These are phyloP conservation scores for Detonula confervacea DNA, from an alignment of 352 stramenopile species.

Conservation along the genomic window DNA sequence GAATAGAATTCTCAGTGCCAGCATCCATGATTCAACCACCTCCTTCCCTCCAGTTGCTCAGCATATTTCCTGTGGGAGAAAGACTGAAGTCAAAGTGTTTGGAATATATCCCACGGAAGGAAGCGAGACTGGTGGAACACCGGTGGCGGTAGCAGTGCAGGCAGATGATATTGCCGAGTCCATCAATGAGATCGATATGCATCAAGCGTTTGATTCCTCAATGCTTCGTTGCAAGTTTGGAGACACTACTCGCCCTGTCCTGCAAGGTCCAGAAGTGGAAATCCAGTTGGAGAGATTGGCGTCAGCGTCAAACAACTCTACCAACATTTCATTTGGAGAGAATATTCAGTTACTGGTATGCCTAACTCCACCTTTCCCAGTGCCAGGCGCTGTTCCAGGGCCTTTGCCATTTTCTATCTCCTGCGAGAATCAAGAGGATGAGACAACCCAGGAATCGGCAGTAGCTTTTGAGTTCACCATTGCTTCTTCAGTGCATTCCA, in stretches of 20 bases:
- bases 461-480: constrained; percentile 27
- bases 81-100: constrained; percentile 5
- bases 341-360: constrained; percentile 2
- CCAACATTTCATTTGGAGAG: neutral
- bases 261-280: constrained; percentile 1
- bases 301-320: neutral
- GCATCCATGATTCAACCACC: neutral
- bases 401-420: constrained; percentile 29
- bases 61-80: constrained; percentile 16
- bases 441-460: constrained; percentile 8
- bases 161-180: neutral
- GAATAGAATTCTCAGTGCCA: constrained; percentile 16
- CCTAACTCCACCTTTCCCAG: constrained; percentile 20
- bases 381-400: constrained; percentile 7
- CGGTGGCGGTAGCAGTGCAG: constrained; percentile 11
- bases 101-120: constrained; percentile 30
- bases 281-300: constrained; percentile 9
- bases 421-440: neutral
- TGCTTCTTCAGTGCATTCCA: constrained; percentile 27
- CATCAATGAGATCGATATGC: neutral
- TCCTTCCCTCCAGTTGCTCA: neutral
- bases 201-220: neutral
- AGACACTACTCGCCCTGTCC: constrained; percentile 3
- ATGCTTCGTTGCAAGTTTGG: constrained; percentile 39
- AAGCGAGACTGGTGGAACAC: constrained; percentile 37